Conservation (phyloP, 208 protist genomes). For the Wallacemonas sp. region DNA sequence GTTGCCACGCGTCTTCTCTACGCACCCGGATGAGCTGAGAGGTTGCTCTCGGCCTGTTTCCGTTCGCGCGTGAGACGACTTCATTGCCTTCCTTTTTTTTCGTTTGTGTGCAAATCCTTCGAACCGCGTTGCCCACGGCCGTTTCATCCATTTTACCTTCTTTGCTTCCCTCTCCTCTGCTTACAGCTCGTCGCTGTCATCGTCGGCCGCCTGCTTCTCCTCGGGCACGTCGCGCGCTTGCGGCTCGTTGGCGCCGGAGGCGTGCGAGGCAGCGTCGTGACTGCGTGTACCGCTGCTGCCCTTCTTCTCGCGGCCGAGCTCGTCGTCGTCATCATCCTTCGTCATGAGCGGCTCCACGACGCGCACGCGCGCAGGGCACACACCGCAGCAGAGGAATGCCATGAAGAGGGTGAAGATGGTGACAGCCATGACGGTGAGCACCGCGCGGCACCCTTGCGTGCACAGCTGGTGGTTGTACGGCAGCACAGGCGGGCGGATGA, state of each 20-base stretch:
- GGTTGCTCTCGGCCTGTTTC: too few relatives aligned
- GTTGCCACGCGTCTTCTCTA: too few relatives aligned
- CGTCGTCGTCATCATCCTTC: not conserved
- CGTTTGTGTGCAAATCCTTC: not conserved
- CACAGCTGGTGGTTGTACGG: constrained; percentile 44
- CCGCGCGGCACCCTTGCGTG: constrained; percentile 58
- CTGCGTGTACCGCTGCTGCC: not conserved
- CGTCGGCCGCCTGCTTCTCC: constrained; percentile 5
- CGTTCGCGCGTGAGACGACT: too few relatives aligned
- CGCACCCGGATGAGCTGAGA: too few relatives aligned
- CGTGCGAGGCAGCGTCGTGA: not conserved
- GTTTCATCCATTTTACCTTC: not conserved
- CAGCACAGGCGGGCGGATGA: constrained; percentile 44
- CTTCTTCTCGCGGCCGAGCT: constrained; percentile 9
- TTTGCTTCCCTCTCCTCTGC: not conserved
- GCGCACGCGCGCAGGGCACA: constrained; percentile 41
- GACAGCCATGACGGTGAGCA: constrained; percentile 53
- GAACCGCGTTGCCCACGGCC: not conserved
- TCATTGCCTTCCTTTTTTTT: constrained; percentile 2
- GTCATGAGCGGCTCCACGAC: constrained; percentile 32
- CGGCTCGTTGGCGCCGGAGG: constrained; percentile 1
- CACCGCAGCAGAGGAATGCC: constrained; percentile 32
- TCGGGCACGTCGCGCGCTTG: constrained; percentile 1
- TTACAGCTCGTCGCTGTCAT: constrained; percentile 11
- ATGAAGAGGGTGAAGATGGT: constrained; percentile 35